phyloP scores from a whole-genome alignment of 2,329 filamentous ascomycete genomes.

The Aspergillus pseudoglaucus region DNA sequence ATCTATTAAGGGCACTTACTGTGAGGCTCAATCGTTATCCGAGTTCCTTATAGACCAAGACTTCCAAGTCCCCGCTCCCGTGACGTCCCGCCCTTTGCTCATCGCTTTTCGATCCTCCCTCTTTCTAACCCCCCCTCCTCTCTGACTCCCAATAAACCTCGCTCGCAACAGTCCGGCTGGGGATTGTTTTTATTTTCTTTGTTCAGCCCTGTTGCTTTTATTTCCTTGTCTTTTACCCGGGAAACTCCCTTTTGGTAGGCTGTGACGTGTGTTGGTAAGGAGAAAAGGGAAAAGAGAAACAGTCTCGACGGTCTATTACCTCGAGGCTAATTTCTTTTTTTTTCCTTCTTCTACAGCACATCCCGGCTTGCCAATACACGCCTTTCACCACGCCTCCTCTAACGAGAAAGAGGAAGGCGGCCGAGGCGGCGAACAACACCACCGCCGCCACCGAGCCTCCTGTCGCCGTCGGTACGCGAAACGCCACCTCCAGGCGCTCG shows the following conservation, averaged over 20 bases:
- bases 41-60: too few relatives aligned
- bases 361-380: slow-evolving; percentile 9
- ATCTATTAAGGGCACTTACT: too few relatives aligned
- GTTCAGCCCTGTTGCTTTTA: too few relatives aligned
- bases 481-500: slow-evolving; percentile 14
- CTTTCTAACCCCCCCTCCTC: too few relatives aligned
- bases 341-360: slow-evolving; percentile 16
- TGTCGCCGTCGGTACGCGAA: slow-evolving; percentile 13
- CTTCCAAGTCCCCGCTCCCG: too few relatives aligned
- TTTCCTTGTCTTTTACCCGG: too few relatives aligned
- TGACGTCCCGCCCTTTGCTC: too few relatives aligned
- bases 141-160: too few relatives aligned
- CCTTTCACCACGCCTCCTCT: slow-evolving; percentile 48
- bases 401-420: slow-evolving; percentile 49
- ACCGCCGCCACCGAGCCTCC: slow-evolving; percentile 13
- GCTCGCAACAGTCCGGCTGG: too few relatives aligned
- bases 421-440: slow-evolving; percentile 37
- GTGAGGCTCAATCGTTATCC: too few relatives aligned
- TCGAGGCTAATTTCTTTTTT: slow-evolving; percentile 15
- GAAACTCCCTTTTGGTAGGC: neutral
- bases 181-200: too few relatives aligned
- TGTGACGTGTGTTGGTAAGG: slow-evolving; percentile 19
- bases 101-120: too few relatives aligned
- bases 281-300: slow-evolving; percentile 13
- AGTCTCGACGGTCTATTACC: slow-evolving; percentile 12